Conservation (phyloP, 129 eudicot genomes). For the sunflower (Helianthus annuus) region HanXRQr2.0-SUNRISE NC_035436.2:122343507-122344006, state of each 20-base stretch:
- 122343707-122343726: neutral
- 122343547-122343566: neutral
- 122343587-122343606: constrained; percentile 3
- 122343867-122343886: neutral
- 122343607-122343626: constrained; percentile 59
- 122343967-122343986: neutral
- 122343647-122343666: constrained; percentile 95
- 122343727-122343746: neutral
- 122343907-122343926: neutral
- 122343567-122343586: neutral
- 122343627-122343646: constrained; percentile 92
- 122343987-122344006: neutral
- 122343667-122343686: constrained; percentile 92
- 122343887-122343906: neutral
- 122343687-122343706: neutral
- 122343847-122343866: neutral
- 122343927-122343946: neutral
- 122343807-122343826: neutral
- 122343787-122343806: neutral
- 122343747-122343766: neutral
- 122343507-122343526: neutral
- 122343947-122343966: neutral
- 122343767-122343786: neutral
- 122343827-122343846: neutral
- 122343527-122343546: neutral